A percentile compares a stretch with the other conserved stretches of the same genome.
Evolutionary conservation across 2,329 filamentous ascomycete genomes (phyloP).

Genomic region (Phialemoniopsis sp.): DNA sequence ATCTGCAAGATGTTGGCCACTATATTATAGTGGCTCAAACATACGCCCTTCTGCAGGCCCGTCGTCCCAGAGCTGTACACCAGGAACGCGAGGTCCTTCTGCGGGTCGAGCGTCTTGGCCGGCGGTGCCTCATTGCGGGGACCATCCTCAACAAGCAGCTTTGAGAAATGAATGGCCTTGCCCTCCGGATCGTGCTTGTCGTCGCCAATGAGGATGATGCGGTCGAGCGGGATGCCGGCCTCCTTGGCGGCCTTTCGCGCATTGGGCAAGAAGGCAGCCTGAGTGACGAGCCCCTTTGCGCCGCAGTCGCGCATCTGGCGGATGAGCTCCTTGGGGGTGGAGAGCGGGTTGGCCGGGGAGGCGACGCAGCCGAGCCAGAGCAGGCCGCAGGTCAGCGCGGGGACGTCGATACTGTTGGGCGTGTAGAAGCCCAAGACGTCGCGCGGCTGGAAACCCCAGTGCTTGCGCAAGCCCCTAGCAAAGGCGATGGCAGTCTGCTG

Average conservation of each 20-base stretch:
- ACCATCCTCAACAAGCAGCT: too few species aligned
- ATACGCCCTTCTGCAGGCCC: slow-evolving; percentile 86
- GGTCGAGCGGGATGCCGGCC: slow-evolving; percentile 66
- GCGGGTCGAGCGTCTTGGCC: slow-evolving; percentile 54
- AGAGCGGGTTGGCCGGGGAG: slow-evolving; percentile 85
- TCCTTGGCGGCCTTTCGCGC: slow-evolving; percentile 64
- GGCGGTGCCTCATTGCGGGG: too few species aligned
- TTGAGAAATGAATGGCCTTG: slow-evolving; percentile 64
- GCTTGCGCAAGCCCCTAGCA: slow-evolving; percentile 70
- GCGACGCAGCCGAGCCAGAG: slow-evolving; percentile 80
- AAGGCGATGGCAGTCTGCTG: slow-evolving; percentile 67
- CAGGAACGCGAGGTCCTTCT: slow-evolving; percentile 74
- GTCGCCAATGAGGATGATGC: slow-evolving; percentile 74
- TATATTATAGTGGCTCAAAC: slow-evolving; percentile 79
- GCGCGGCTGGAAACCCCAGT: slow-evolving; percentile 75
- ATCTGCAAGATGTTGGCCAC: slow-evolving; percentile 67
- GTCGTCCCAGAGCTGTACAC: slow-evolving; percentile 91
- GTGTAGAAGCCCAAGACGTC: slow-evolving; percentile 81
- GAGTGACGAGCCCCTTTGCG: slow-evolving; percentile 73
- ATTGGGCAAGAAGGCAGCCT: slow-evolving; percentile 59
- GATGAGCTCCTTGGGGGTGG: slow-evolving; percentile 77
- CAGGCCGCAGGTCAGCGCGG: slow-evolving; percentile 70
- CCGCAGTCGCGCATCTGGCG: slow-evolving; percentile 78
- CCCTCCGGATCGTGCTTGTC: slow-evolving; percentile 41
- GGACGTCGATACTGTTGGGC: slow-evolving; percentile 82